These are phyloP conservation scores for Boletellus deceptivus DNA, from an alignment of 1,284 basidiomycete genomes.

Conservation along the genomic window DNA sequence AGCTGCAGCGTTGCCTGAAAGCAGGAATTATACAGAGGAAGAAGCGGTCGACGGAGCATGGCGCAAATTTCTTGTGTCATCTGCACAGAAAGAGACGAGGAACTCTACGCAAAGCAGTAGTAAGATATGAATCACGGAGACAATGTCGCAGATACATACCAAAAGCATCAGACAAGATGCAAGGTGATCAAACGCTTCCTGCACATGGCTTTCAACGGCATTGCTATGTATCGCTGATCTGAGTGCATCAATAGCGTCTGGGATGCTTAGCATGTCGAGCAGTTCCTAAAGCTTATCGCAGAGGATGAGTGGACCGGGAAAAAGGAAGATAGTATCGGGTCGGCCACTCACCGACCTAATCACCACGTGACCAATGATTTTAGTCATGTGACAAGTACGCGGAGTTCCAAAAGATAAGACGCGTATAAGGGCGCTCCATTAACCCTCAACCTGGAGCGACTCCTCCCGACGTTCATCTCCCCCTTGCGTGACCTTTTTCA, in stretches of 20 bases:
- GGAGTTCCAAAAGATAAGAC: constrained; percentile 24
- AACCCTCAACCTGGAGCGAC: constrained; percentile 1
- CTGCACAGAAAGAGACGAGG: constrained; percentile 30
- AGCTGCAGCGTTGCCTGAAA: constrained; percentile 34
- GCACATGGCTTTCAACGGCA: constrained; percentile 16
- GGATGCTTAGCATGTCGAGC: constrained; percentile 22
- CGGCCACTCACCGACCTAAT: background rate
- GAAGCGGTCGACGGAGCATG: constrained; percentile 36
- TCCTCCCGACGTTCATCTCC: constrained; percentile 1
- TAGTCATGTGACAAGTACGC: constrained; percentile 29
- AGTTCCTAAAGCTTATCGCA: background rate
- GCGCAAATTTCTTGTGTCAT: constrained; percentile 31
- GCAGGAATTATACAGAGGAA: constrained; percentile 38
- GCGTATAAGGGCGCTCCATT: constrained; percentile 10
- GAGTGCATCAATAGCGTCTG: constrained; percentile 24
- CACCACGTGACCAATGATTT: constrained; percentile 31
- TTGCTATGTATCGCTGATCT: constrained; percentile 17
- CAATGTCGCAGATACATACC: constrained; percentile 21
- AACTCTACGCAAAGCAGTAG: constrained; percentile 27
- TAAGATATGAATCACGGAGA: background rate
- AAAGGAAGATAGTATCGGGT: too few relatives aligned
- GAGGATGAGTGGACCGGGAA: background rate
- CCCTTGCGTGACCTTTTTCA: constrained; percentile 8
- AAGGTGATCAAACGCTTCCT: constrained; percentile 28
- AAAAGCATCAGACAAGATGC: constrained; percentile 33